Evolutionary conservation across 805 yeast genomes (phyloP), one percentile per base, ranked within the genome.

Genomic region (Suhomyces canberraensis): DNA sequence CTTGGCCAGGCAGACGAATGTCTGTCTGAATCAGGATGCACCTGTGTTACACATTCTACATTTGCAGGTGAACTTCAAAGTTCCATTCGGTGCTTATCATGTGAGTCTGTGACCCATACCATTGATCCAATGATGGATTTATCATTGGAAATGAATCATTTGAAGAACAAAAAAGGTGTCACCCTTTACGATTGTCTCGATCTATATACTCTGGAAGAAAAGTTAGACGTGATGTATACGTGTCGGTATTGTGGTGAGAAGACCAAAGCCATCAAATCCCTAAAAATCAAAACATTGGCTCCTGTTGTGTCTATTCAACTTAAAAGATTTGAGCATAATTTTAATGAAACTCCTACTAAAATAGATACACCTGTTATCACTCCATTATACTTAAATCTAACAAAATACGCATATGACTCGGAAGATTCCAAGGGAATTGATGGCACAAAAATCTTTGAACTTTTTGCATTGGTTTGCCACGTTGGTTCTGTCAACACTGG

Each of bases 401-500:
- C 78, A 6, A 75, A 78, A 21, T 91, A 84, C 54, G 66, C 57
- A 15, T 40, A 53, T 8, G 53, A 47, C 27, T 33, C 34, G 27
- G 37, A 26, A 4, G 37, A 35, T 2, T 42, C 30, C 14, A 25
- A 41, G 37, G 39, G 30, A 28, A 52, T 61, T 14, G 62, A 52
- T 21, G 49, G 47, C 8, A 48, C 71, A 20, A 61, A 69, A 36
- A 60, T 78, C 2, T 91, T 84, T 60, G 96, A 91, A 60, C 70
- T 93, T 28, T 88, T 81, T 60, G 96, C 91, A 2, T 77, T 90
- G 21, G 83, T 93, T 8, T 79, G 88, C 50, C 98, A 93, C 58
- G 80, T 79, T 22, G 99, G 99, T 1, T 81, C 91, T 14, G 93
- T 91, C 5, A 88, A 88, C 56, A 93, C 97, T 2, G 99, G 99